A percentile compares a stretch with the other conserved stretches of the same genome.
phyloP scores from a whole-genome alignment of 176 grass and related monocot species.

The Ampelocalamus luodianensis region DNA sequence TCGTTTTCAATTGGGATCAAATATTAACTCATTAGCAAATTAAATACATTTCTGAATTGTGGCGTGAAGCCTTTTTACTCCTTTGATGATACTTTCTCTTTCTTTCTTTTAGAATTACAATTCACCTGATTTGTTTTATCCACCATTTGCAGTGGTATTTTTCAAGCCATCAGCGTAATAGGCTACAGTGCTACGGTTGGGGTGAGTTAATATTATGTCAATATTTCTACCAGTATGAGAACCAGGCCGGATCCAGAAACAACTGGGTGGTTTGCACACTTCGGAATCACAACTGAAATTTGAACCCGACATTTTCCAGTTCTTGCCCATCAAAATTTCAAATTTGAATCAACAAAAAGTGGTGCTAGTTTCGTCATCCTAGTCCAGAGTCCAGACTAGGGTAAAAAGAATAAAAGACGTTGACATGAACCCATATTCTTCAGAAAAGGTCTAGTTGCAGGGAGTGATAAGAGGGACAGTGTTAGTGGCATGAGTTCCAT shows the following conservation, averaged over 20 bases:
- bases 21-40: no score
- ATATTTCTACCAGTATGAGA: neutral
- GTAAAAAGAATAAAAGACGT: neutral
- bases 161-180: conserved; percentile 52
- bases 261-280: neutral
- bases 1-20: neutral
- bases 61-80: neutral
- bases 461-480: neutral
- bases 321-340: neutral
- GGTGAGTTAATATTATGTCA: conserved; percentile 49
- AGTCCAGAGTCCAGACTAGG: neutral
- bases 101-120: neutral
- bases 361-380: neutral
- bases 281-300: neutral
- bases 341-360: neutral
- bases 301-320: neutral
- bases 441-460: neutral
- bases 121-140: conserved; percentile 1
- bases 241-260: neutral
- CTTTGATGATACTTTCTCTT: neutral
- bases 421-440: conserved; percentile 21
- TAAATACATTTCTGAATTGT: neutral
- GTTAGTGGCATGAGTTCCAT: neutral
- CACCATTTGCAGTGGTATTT: conserved; percentile 57
- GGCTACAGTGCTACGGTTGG: conserved; percentile 32